Conservation (phyloP, 2,329 filamentous ascomycete genomes). For the Claviceps sp. region DNA sequence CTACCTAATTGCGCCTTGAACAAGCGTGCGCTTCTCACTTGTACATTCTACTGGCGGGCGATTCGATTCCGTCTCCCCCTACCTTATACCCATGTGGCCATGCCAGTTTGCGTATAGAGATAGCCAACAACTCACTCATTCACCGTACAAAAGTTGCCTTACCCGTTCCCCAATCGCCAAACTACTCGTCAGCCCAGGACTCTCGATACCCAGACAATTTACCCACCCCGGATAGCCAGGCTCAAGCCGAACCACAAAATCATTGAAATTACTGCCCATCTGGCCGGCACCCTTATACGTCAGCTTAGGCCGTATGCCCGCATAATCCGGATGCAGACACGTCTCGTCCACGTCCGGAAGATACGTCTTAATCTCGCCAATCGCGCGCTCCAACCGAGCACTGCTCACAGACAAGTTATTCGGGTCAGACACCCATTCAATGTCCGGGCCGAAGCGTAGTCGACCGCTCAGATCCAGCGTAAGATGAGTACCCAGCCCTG, state of each 20-base stretch:
- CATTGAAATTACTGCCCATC: slow-evolving; percentile 57
- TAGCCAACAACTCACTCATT: background rate
- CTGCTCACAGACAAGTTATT: slow-evolving; percentile 55
- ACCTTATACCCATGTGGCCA: background rate
- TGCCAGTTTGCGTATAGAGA: background rate
- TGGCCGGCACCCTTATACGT: slow-evolving; percentile 44
- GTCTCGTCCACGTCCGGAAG: slow-evolving; percentile 57
- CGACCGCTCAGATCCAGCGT: slow-evolving; percentile 79
- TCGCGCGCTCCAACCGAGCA: slow-evolving; percentile 48
- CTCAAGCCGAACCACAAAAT: slow-evolving; percentile 72
- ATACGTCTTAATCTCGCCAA: slow-evolving; percentile 65
- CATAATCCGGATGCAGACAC: slow-evolving; percentile 68
- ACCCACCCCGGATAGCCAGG: slow-evolving; percentile 71
- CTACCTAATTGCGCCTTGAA: background rate
- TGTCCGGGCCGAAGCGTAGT: slow-evolving; percentile 84
- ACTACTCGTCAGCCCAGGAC: slow-evolving; percentile 76
- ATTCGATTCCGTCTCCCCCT: too few relatives aligned
- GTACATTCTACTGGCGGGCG: too few relatives aligned
- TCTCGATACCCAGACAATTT: slow-evolving; percentile 86
- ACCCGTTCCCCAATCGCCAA: slow-evolving; percentile 79
- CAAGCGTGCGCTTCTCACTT: background rate
- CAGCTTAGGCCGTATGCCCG: slow-evolving; percentile 83
- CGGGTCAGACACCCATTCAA: slow-evolving; percentile 75
- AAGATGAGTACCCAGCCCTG: slow-evolving; percentile 81
- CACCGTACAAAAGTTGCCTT: slow-evolving; percentile 30